Evolutionary conservation across 495 filamentous ascomycete genomes (phyloP).

Genomic region (Penicillium steckii): DNA sequence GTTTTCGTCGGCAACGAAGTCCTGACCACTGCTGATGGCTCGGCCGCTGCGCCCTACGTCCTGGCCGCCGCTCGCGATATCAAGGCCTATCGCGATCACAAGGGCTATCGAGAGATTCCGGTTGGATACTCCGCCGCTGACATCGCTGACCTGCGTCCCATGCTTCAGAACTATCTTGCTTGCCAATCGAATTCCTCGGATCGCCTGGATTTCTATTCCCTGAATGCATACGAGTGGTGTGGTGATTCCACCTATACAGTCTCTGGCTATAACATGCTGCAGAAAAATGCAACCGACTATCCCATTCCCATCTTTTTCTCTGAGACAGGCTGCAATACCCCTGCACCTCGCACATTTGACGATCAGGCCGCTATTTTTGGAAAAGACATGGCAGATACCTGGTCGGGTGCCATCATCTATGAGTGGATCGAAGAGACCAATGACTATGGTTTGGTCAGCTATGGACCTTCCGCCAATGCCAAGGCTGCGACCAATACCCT

Average conservation of each 20-base stretch:
- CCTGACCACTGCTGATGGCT: constrained; percentile 53
- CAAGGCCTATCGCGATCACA: constrained; percentile 74
- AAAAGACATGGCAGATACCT: constrained; percentile 64
- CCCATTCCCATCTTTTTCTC: constrained; percentile 84
- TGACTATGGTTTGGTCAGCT: constrained; percentile 80
- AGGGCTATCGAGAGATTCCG: constrained; percentile 80
- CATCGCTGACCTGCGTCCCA: constrained; percentile 75
- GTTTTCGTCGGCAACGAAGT: constrained; percentile 90
- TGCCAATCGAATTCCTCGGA: constrained; percentile 69
- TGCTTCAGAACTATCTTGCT: constrained; percentile 85
- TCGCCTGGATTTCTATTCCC: constrained; percentile 75
- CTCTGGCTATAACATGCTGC: constrained; percentile 70
- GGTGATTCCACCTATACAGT: constrained; percentile 57
- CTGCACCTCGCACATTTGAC: constrained; percentile 65
- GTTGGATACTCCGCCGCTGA: constrained; percentile 91
- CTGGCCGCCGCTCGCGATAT: constrained; percentile 78
- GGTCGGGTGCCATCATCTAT: constrained; percentile 84
- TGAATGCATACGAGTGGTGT: constrained; percentile 93
- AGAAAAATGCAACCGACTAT: constrained; percentile 56
- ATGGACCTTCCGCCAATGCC: constrained; percentile 49
- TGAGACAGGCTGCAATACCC: constrained; percentile 74
- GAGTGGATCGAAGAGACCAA: constrained; percentile 90
- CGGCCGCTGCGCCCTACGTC: constrained; percentile 73
- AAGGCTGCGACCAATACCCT: constrained; percentile 42
- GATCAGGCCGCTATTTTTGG: constrained; percentile 80